phyloP scores from a whole-genome alignment of 192 early-diverging fungal genomes.

The Mortierella claussenii region DNA sequence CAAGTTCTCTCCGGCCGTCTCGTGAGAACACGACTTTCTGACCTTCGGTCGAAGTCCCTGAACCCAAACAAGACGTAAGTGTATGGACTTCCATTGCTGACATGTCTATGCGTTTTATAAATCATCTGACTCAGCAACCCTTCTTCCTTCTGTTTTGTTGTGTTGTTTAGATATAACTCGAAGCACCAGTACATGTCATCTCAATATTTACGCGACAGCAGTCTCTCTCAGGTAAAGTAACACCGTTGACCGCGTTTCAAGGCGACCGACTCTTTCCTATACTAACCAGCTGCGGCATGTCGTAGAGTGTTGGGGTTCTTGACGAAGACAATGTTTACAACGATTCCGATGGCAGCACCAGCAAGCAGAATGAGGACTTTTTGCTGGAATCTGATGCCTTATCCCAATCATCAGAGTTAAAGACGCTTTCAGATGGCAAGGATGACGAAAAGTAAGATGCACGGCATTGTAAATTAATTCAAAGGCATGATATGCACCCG shows the following conservation, averaged over 20 bases:
- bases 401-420: neutral
- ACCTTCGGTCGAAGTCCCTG: constrained; percentile 40
- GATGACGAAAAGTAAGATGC: constrained; percentile 13
- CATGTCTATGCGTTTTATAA: no score
- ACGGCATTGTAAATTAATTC: no score
- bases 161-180: constrained; percentile 11
- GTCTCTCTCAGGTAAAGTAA: constrained; percentile 64
- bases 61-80: constrained; percentile 37
- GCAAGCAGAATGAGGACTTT: neutral
- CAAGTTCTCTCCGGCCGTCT: constrained; percentile 32
- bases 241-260: no score
- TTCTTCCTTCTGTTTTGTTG: no score
- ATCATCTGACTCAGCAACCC: no score
- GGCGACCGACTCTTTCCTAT: no score
- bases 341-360: constrained; percentile 2
- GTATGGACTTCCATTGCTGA: no score
- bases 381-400: neutral
- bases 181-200: constrained; percentile 64
- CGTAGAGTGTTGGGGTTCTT: constrained; percentile 43
- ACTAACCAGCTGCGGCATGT: no score
- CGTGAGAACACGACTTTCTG: constrained; percentile 30
- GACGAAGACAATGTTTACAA: constrained; percentile 10
- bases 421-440: neutral
- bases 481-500: no score
- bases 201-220: constrained; percentile 68